phyloP scores from a whole-genome alignment of 1,284 basidiomycete species.

The Cutaneotrichosporon dermatis region DNA sequence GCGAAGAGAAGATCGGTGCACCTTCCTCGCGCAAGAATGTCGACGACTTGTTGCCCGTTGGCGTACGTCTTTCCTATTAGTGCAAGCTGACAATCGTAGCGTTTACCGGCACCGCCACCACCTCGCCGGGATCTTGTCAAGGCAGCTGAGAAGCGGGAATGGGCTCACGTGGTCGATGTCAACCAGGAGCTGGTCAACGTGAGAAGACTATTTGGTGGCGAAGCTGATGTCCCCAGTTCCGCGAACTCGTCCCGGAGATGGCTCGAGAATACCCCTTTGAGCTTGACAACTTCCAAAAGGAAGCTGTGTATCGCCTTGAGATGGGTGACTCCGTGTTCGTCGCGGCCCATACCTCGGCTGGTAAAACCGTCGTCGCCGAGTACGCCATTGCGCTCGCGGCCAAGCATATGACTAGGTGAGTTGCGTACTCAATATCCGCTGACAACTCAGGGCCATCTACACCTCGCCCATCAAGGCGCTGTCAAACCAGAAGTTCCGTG shows the following conservation, averaged over 20 bases:
- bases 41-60: conserved; percentile 74
- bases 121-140: conserved; percentile 32
- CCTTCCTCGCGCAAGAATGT: conserved; percentile 54
- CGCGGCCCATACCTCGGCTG: conserved; percentile 96
- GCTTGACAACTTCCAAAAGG: conserved; percentile 89
- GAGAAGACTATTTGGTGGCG: no score
- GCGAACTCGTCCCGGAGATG: conserved; percentile 51
- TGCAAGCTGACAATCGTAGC: conserved; percentile 25
- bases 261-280: conserved; percentile 68
- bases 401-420: conserved; percentile 96
- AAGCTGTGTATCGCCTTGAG: conserved; percentile 96
- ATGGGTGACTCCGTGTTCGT: conserved; percentile 98
- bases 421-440: no score
- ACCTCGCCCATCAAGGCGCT: conserved; percentile 98
- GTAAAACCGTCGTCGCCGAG: conserved; percentile 98
- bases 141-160: conserved; percentile 73
- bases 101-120: conserved; percentile 45
- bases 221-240: no score
- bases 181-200: conserved; percentile 78
- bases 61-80: conserved; percentile 54
- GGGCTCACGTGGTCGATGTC: conserved; percentile 96
- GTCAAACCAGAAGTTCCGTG: conserved; percentile 98
- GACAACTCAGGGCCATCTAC: conserved; percentile 80
- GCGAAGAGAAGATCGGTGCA: neutral
- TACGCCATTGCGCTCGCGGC: conserved; percentile 95